Percentiles rank a stretch among this genome's conserved stretches.
phyloP scores from a whole-genome alignment of 345 rosid genomes.

The Eucalyptus erythrocorys region DNA sequence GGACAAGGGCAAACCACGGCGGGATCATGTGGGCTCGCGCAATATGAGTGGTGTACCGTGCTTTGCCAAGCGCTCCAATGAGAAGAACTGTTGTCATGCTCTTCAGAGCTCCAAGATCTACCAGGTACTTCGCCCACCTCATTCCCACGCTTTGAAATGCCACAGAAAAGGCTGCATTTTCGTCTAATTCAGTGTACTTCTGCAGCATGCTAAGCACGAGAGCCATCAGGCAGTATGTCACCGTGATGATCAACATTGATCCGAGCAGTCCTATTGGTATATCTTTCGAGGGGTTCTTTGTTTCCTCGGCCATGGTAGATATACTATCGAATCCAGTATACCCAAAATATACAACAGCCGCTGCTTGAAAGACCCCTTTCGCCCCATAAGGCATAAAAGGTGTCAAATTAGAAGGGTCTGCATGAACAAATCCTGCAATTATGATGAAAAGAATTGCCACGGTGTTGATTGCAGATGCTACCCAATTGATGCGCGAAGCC shows the following conservation, averaged over 20 bases:
- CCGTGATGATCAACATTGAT: constrained; percentile 41
- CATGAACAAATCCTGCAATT: constrained; percentile 37
- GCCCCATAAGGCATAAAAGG: constrained; percentile 32
- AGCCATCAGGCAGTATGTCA: constrained; percentile 53
- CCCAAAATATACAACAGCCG: constrained; percentile 45
- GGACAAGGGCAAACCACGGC: constrained; percentile 62
- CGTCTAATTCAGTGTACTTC: constrained; percentile 32
- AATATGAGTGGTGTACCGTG: constrained; percentile 48
- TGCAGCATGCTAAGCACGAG: constrained; percentile 40
- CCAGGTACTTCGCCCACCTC: constrained; percentile 53
- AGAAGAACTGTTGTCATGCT: constrained; percentile 64
- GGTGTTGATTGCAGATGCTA: constrained; percentile 34
- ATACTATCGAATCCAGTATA: constrained; percentile 51
- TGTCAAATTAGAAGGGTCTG: constrained; percentile 30
- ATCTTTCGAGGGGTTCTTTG: constrained; percentile 49
- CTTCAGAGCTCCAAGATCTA: constrained; percentile 54
- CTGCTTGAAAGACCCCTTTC: constrained; percentile 43
- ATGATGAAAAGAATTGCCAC: constrained; percentile 34
- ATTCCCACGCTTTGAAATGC: constrained; percentile 53
- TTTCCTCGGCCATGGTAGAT: constrained; percentile 63
- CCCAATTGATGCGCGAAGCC: constrained; percentile 40
- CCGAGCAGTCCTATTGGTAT: constrained; percentile 49
- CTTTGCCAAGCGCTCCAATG: constrained; percentile 34
- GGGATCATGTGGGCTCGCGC: constrained; percentile 64
- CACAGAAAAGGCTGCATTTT: constrained; percentile 29